Conservation (phyloP, 805 yeast genomes). For the Yarrowia hollandica region DNA sequence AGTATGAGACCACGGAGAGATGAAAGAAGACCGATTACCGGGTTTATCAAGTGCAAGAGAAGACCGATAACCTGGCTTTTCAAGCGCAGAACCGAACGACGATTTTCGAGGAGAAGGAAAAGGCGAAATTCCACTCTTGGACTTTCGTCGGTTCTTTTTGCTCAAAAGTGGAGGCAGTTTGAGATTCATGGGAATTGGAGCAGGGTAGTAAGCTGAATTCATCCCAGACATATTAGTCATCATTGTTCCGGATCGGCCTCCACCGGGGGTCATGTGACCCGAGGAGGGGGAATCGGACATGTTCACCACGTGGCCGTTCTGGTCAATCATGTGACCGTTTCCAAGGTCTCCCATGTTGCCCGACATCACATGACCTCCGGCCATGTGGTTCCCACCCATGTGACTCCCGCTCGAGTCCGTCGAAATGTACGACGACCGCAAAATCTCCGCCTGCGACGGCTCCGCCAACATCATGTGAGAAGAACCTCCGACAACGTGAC, state of each 20-base stretch:
- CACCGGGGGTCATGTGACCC: neutral
- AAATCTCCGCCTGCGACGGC: conserved; percentile 20
- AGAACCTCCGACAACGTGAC: neutral
- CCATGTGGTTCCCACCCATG: neutral
- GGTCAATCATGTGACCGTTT: too few relatives aligned
- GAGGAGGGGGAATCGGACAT: neutral
- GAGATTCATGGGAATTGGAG: conserved; percentile 42
- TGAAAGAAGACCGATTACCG: conserved; percentile 9
- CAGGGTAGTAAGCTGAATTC: conserved; percentile 37
- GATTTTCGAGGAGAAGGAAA: neutral
- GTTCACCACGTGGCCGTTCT: neutral
- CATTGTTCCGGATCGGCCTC: neutral
- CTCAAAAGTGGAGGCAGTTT: conserved; percentile 42
- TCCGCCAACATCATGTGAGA: conserved; percentile 4
- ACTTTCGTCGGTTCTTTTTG: conserved; percentile 38
- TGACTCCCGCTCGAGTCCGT: neutral
- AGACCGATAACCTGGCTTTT: neutral
- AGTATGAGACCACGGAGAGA: conserved; percentile 19
- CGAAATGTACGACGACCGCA: conserved; percentile 12
- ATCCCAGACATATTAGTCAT: neutral
- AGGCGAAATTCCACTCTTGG: neutral
- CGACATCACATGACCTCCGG: conserved; percentile 2
- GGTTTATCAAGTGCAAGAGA: conserved; percentile 42
- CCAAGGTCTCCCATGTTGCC: too few relatives aligned
- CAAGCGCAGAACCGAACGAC: conserved; percentile 18